These are phyloP conservation scores for Diaporthe destruens DNA, from an alignment of 2,329 filamentous ascomycete species.

Conservation along the genomic window DNA sequence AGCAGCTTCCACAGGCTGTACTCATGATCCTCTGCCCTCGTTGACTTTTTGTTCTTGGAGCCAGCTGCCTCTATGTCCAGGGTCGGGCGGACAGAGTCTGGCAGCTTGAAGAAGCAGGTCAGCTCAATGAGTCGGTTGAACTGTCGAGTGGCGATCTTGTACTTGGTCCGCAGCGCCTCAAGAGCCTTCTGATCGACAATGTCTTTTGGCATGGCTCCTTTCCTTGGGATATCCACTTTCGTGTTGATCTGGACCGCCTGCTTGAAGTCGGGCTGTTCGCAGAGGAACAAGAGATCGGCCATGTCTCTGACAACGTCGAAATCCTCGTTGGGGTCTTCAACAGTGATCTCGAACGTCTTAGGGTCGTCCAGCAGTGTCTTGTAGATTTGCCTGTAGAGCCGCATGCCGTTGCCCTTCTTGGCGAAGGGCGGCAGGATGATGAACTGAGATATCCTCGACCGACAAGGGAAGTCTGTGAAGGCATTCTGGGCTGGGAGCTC, in stretches of 20 bases:
- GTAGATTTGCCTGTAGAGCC: conserved; percentile 86
- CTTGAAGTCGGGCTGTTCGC: conserved; percentile 68
- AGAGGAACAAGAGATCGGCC: conserved; percentile 77
- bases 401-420: conserved; percentile 80
- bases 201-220: conserved; percentile 59
- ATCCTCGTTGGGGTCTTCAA: conserved; percentile 92
- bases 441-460: conserved; percentile 93
- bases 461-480: conserved; percentile 76
- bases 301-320: conserved; percentile 86
- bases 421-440: conserved; percentile 91
- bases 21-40: conserved; percentile 69
- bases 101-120: conserved; percentile 74
- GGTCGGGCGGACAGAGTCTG: conserved; percentile 67
- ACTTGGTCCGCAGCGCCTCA: conserved; percentile 67
- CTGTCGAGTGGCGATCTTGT: conserved; percentile 83
- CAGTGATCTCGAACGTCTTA: conserved; percentile 84
- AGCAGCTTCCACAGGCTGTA: conserved; percentile 80
- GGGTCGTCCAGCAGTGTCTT: conserved; percentile 73
- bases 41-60: conserved; percentile 49
- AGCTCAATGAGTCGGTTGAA: conserved; percentile 82
- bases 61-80: conserved; percentile 55
- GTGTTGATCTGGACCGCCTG: conserved; percentile 66
- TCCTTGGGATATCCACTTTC: conserved; percentile 60
- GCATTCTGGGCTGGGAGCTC: conserved; percentile 52
- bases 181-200: conserved; percentile 71